A percentile compares a stretch with the other conserved stretches of the same genome.
phyloP scores from a whole-genome alignment of 2,329 filamentous ascomycete species.

The Cyphellophora europaea region DNA sequence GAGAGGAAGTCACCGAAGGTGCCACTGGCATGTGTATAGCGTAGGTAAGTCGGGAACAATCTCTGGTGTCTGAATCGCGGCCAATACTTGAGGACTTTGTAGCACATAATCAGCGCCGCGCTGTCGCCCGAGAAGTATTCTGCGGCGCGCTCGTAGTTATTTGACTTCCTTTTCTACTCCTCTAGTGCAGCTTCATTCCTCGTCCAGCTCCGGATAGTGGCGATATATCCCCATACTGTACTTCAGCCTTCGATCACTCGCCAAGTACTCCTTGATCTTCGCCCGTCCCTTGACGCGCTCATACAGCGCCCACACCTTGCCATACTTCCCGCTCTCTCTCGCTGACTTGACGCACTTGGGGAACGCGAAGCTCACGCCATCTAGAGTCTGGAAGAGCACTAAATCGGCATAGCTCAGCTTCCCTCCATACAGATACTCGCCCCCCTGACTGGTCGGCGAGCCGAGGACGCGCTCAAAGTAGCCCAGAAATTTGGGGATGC shows the following conservation, averaged over 20 bases:
- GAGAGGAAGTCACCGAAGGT: too few relatives aligned
- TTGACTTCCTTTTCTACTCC: too few relatives aligned
- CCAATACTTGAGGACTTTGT: too few relatives aligned
- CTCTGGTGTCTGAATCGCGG: too few relatives aligned
- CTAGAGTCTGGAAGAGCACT: conserved; percentile 61
- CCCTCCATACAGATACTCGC: conserved; percentile 58
- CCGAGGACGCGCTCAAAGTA: conserved; percentile 61
- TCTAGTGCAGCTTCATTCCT: too few relatives aligned
- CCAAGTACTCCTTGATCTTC: conserved; percentile 59
- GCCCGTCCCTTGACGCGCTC: conserved; percentile 53
- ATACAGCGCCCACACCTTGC: conserved; percentile 54
- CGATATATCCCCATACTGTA: conserved; percentile 62
- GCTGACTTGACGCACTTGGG: conserved; percentile 54
- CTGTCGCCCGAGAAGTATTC: too few relatives aligned
- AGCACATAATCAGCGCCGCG: too few relatives aligned
- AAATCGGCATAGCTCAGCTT: conserved; percentile 63
- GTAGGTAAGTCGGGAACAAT: too few relatives aligned
- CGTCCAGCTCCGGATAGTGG: conserved; percentile 64
- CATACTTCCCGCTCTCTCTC: conserved; percentile 48
- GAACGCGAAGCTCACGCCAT: conserved; percentile 54
- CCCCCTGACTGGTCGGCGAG: conserved; percentile 46
- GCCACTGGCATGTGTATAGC: too few relatives aligned
- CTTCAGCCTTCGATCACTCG: conserved; percentile 51
- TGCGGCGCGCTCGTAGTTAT: too few relatives aligned
- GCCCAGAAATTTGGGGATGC: conserved; percentile 62